Conservation (phyloP, 2,329 filamentous ascomycete species). For the Diplodia seriata region DNA sequence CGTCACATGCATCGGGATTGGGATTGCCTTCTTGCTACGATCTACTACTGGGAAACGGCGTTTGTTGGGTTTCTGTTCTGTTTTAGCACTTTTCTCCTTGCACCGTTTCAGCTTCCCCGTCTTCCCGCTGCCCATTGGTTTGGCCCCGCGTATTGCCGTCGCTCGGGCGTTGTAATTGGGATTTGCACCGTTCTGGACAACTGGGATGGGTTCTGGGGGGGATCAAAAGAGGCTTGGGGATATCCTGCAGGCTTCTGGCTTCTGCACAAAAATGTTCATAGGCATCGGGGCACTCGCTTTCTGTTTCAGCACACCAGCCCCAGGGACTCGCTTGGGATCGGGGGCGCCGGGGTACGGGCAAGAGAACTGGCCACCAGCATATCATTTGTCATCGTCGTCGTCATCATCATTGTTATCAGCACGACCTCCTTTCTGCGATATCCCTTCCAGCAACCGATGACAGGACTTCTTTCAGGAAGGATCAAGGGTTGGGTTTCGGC, state of each 20-base stretch:
- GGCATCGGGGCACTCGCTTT: conserved; percentile 16
- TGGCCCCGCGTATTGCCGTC: not conserved
- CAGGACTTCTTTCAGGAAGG: conserved; percentile 12
- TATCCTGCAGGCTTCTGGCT: conserved; percentile 11
- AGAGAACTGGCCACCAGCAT: conserved; percentile 1
- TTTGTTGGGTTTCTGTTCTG: not conserved
- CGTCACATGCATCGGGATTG: conserved; percentile 23
- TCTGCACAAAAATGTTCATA: conserved; percentile 26
- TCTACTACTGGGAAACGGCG: conserved; percentile 8
- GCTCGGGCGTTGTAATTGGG: conserved; percentile 15
- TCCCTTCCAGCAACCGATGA: not conserved
- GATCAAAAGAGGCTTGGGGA: conserved; percentile 17
- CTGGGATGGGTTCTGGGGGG: not conserved
- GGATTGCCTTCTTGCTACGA: not conserved
- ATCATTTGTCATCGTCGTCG: not conserved
- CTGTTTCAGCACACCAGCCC: conserved; percentile 2
- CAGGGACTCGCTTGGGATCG: not conserved
- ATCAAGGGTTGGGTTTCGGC: not conserved
- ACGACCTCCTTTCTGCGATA: not conserved
- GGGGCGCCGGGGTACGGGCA: not conserved
- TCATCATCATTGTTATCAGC: conserved; percentile 1
- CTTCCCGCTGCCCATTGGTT: not conserved
- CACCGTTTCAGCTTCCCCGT: not conserved
- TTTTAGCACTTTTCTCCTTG: not conserved
- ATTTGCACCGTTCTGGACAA: not conserved